These are phyloP conservation scores for Favolaschia claudopus DNA, from an alignment of 768 basidiomycete species.

Conservation along the genomic window DNA sequence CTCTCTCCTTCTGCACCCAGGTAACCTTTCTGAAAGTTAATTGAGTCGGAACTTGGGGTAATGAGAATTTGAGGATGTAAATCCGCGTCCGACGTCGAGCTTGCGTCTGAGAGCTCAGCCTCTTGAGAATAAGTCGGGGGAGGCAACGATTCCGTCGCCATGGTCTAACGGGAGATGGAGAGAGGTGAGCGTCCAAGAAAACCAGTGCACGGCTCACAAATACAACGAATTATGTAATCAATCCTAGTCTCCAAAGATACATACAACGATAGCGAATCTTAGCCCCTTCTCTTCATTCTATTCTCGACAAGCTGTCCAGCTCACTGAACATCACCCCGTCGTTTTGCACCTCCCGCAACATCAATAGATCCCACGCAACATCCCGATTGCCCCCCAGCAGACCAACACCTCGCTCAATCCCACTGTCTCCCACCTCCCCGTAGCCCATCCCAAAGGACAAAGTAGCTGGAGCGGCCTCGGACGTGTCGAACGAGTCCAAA, in stretches of 20 bases:
- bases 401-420: constrained; percentile 76
- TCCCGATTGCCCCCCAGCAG: constrained; percentile 77
- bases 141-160: constrained; percentile 56
- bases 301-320: constrained; percentile 78
- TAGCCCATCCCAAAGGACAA: constrained; percentile 89
- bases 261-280: constrained; percentile 32
- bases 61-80: constrained; percentile 73
- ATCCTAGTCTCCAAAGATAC: constrained; percentile 19
- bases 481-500: constrained; percentile 75
- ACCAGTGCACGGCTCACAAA: constrained; percentile 4
- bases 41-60: constrained; percentile 69
- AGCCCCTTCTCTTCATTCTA: constrained; percentile 59
- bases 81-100: constrained; percentile 28
- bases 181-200: constrained; percentile 16
- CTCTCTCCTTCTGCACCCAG: constrained; percentile 84
- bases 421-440: constrained; percentile 72
- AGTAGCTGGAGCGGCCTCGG: constrained; percentile 63
- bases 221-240: constrained; percentile 2
- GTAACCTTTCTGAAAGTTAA: constrained; percentile 87
- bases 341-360: constrained; percentile 64
- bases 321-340: constrained; percentile 81
- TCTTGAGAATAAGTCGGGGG: constrained; percentile 71
- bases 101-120: constrained; percentile 34
- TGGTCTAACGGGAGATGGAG: constrained; percentile 29
- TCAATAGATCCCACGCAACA: constrained; percentile 73